Base-by-base conservation (phyloP, 352 stramenopile genomes). In the Pythium brachiatum region DNA sequence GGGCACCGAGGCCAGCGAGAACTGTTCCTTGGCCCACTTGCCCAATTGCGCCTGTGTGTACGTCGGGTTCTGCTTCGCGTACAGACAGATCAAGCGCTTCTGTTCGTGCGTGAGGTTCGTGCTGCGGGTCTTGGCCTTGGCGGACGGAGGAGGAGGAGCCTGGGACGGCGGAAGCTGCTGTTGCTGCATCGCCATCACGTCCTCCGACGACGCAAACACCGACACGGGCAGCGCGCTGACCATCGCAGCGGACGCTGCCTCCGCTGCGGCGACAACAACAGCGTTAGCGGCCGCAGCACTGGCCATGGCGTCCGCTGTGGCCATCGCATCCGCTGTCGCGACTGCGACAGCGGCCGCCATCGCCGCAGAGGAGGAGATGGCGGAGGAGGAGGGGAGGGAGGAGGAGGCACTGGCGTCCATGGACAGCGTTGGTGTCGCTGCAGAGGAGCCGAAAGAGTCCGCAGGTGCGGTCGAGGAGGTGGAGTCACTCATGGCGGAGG, bases 51-150 rank as follows among this genome's bases (percentile, higher is more conserved):
- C 73, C 71, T 93, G 84, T 51, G 84, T 91, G 16, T 68, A 72
- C 61, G 80, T 89, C 56, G 84, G 84, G 59, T 89, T 78, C 66
- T 89, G 78, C 64, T 80, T 78, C 57, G 76, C 73, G 57, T 90
- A 81, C 39, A 90, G 67, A 57, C 84, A 94, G 67, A 94, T 92
- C 38, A 85, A 66, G 0, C 81, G 83, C 72, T 90, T 90, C 71
- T 94, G 84, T 62, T 90, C 80, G 66, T 90, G 81, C 62, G 84
- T 94, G 36, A 94, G 78, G 73, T 94, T 94, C 46, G 75, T 75
- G 60, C 75, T 88, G 67, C 78, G 78, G 21, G 75, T 55, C 62
- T 83, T 86, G 23, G 65, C 57, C 46, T 66, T 60, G 13, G n/a
- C 34, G 4, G 3, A 7, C 32, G 34, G 5, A 3, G 15, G 20